Conservation (phyloP, 495 filamentous ascomycete species). For the Hyaloscypha bicolor region DNA sequence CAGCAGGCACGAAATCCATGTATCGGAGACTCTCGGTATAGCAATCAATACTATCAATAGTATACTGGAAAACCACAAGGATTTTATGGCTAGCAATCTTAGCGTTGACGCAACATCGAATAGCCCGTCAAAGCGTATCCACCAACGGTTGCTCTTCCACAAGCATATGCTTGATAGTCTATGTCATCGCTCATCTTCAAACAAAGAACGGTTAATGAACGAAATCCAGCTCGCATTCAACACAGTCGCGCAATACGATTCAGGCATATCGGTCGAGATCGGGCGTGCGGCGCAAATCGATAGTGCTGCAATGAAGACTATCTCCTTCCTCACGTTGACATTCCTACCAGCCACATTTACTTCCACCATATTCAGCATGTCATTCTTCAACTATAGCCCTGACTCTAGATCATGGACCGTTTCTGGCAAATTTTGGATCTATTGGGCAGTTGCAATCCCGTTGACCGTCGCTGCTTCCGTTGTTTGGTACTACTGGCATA, state of each 20-base stretch:
- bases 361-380: constrained; percentile 34
- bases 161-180: constrained; percentile 43
- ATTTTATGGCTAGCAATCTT: too few species aligned
- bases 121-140: constrained; percentile 2
- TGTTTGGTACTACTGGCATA: not conserved
- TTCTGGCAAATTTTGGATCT: constrained; percentile 38
- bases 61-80: constrained; percentile 36
- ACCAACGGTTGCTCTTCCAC: constrained; percentile 36
- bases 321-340: constrained; percentile 25
- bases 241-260: constrained; percentile 43
- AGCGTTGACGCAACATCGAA: too few species aligned
- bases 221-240: constrained; percentile 50
- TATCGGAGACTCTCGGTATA: constrained; percentile 47
- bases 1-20: constrained; percentile 50
- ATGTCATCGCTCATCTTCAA: constrained; percentile 35
- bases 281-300: constrained; percentile 37
- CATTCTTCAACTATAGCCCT: constrained; percentile 30
- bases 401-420: constrained; percentile 25
- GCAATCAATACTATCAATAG: constrained; percentile 39
- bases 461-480: constrained; percentile 22
- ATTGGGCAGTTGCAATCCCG: constrained; percentile 37
- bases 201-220: constrained; percentile 37
- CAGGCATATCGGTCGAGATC: constrained; percentile 38
- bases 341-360: constrained; percentile 31
- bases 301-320: constrained; percentile 28